These are phyloP conservation scores for Antitrichia curtipendula DNA, from an alignment of 225 moss, liverwort and hornwort species.

Conservation along the genomic window DNA sequence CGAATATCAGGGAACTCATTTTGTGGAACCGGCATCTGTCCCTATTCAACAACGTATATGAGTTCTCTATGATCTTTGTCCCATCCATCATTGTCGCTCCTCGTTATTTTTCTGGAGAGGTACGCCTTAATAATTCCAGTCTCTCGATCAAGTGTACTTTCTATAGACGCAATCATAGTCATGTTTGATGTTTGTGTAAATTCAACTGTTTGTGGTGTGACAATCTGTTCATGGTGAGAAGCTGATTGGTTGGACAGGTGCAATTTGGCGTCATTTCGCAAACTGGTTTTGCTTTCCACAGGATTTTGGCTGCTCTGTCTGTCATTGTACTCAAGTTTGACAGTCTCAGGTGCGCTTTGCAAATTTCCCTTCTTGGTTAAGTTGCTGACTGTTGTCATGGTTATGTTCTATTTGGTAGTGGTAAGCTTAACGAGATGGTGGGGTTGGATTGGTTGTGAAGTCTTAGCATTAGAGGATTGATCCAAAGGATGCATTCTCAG, in stretches of 20 bases:
- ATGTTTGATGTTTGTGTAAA: neutral
- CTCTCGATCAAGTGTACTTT: neutral
- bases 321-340: constrained; percentile 90
- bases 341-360: constrained; percentile 48
- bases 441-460: neutral
- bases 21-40: constrained; percentile 77
- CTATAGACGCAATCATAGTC: neutral
- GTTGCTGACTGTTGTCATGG: neutral
- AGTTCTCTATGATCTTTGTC: constrained; percentile 87
- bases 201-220: neutral
- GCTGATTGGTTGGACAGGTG: constrained; percentile 34
- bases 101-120: constrained; percentile 94
- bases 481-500: constrained; percentile 20
- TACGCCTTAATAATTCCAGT: neutral
- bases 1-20: constrained; percentile 72
- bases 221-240: neutral
- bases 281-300: constrained; percentile 88
- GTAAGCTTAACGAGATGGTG: neutral
- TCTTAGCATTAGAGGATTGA: neutral
- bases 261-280: constrained; percentile 91
- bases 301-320: constrained; percentile 78
- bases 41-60: constrained; percentile 81
- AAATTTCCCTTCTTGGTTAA: neutral
- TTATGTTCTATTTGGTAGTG: neutral
- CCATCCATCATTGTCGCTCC: constrained; percentile 91